Evolutionary conservation across 371 early-diverging fungal species (phyloP).

Genomic region (Haplosporangium sp.): DNA sequence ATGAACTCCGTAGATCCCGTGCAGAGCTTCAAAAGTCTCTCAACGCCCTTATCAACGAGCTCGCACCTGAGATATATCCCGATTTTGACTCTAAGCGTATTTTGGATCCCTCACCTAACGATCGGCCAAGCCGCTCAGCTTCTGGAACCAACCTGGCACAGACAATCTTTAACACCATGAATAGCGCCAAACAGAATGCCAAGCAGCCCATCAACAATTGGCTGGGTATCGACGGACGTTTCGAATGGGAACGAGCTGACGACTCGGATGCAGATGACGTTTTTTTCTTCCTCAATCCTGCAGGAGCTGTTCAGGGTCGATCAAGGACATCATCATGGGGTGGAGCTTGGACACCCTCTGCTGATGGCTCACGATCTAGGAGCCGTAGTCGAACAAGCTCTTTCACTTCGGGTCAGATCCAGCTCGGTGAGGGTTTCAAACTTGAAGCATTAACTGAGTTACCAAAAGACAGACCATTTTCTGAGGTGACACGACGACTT

Average conservation of each 20-base stretch:
- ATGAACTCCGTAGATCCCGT: constrained; percentile 72
- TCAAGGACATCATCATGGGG: constrained; percentile 49
- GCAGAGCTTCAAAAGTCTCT: constrained; percentile 83
- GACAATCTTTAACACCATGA: constrained; percentile 46
- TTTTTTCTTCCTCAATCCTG: constrained; percentile 62
- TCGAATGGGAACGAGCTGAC: constrained; percentile 65
- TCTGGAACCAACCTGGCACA: constrained; percentile 50
- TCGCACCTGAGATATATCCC: constrained; percentile 88
- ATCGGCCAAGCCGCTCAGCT: constrained; percentile 40
- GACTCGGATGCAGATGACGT: constrained; percentile 64
- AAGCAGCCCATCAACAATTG: constrained; percentile 44
- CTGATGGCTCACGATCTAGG: constrained; percentile 48
- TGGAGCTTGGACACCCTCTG: constrained; percentile 39
- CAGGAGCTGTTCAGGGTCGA: constrained; percentile 48
- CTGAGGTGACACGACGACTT: constrained; percentile 47
- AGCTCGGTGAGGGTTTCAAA: constrained; percentile 58
- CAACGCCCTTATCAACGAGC: constrained; percentile 84
- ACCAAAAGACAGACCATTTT: constrained; percentile 54
- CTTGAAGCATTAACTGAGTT: constrained; percentile 66
- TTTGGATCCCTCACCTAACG: constrained; percentile 44
- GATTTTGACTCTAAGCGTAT: constrained; percentile 76
- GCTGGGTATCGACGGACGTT: constrained; percentile 71
- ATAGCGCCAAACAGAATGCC: constrained; percentile 37
- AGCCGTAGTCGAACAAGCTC: constrained; percentile 59
- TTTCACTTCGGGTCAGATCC: constrained; percentile 53